A percentile compares a stretch with the other conserved stretches of the same genome.
phyloP scores from a whole-genome alignment of 2,329 filamentous ascomycete species.

The Aspergillus texensis region DNA sequence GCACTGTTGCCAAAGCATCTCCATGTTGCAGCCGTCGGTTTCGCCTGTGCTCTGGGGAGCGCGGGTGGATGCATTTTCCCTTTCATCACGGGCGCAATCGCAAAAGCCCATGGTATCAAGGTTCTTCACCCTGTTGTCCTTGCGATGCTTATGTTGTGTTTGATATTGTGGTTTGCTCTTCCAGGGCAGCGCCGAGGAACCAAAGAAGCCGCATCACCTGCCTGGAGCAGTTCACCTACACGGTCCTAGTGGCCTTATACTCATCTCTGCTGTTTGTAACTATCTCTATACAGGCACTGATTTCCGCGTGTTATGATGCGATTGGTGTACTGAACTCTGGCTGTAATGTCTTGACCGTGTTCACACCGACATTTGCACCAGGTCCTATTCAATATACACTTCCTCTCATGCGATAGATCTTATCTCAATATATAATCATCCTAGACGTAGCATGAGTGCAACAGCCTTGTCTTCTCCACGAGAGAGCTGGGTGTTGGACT shows the following conservation, averaged over 20 bases:
- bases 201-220: neutral
- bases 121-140: slow-evolving; percentile 61
- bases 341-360: neutral
- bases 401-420: neutral
- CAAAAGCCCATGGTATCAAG: slow-evolving; percentile 56
- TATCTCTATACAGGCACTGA: neutral
- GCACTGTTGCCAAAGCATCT: slow-evolving; percentile 71
- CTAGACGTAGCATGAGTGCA: neutral
- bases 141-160: slow-evolving; percentile 43
- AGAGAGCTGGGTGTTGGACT: neutral
- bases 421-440: neutral
- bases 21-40: slow-evolving; percentile 75
- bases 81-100: slow-evolving; percentile 44
- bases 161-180: slow-evolving; percentile 7
- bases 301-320: neutral
- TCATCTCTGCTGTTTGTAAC: neutral
- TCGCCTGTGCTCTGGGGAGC: slow-evolving; percentile 74
- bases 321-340: neutral
- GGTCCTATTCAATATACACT: neutral
- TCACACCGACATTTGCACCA: neutral
- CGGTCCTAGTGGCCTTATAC: neutral
- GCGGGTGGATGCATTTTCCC: slow-evolving; percentile 59
- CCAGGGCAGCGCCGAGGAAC: neutral
- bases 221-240: neutral
- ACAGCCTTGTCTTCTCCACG: neutral